A percentile compares a stretch with the other conserved stretches of the same genome.
phyloP scores from a whole-genome alignment of 164 flowering plant genomes.

The Macadamia tetraphylla region DNA sequence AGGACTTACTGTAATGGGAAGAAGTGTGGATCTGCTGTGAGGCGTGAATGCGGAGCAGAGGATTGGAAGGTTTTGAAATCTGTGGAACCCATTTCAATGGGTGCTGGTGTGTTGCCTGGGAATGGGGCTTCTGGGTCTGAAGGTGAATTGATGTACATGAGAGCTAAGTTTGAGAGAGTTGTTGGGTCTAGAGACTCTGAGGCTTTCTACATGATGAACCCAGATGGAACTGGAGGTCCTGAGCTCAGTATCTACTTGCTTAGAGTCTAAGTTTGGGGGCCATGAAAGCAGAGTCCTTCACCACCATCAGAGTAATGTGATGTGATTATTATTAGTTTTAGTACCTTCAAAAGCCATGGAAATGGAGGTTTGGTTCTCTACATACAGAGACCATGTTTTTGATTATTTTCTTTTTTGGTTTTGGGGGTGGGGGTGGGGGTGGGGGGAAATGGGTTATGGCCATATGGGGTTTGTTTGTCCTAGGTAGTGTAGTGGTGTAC shows the following conservation, averaged over 20 bases:
- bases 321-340: not conserved
- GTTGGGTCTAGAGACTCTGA: constrained; percentile 86
- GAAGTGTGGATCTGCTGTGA: constrained; percentile 76
- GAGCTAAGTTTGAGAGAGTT: constrained; percentile 91
- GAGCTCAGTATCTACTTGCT: constrained; percentile 84
- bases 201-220: constrained; percentile 96
- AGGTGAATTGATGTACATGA: constrained; percentile 92
- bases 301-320: too few relatives aligned
- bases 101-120: constrained; percentile 85
- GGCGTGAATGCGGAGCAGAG: constrained; percentile 56
- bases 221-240: constrained; percentile 78
- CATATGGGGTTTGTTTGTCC: not conserved
- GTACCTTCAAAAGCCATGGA: constrained; percentile 10
- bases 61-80: constrained; percentile 73
- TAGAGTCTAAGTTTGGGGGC: constrained; percentile 37
- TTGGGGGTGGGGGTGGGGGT: not conserved
- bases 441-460: not conserved
- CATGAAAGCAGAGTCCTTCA: not conserved
- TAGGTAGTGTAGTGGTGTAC: too few relatives aligned
- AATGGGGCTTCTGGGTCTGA: constrained; percentile 33
- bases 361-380: not conserved
- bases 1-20: constrained; percentile 86
- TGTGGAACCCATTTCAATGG: constrained; percentile 77
- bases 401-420: not conserved
- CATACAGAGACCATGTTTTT: not conserved